Conservation (phyloP, 1,284 basidiomycete species). For the Anthracocystis panici-leucophaei region DNA sequence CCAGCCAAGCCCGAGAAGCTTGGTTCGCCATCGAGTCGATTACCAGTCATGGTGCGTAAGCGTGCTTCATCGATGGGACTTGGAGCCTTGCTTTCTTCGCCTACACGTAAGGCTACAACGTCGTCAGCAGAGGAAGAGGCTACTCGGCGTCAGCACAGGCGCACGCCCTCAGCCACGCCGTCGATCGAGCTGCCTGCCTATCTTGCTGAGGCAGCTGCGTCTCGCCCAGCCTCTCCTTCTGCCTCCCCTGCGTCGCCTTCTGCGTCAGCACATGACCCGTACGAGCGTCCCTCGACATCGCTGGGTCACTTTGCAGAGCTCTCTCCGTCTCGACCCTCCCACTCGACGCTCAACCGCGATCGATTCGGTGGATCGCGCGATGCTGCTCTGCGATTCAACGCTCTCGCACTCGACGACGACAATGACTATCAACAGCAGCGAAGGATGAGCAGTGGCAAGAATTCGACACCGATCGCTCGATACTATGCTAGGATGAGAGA, state of each 20-base stretch:
- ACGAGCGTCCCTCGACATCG: slow-evolving; percentile 39
- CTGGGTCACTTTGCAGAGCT: slow-evolving; percentile 36
- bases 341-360: neutral
- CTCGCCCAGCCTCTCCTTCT: neutral
- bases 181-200: slow-evolving; percentile 18
- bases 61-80: slow-evolving; percentile 24
- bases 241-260: neutral
- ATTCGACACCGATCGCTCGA: slow-evolving; percentile 32
- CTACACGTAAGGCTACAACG: neutral
- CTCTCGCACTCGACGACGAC: slow-evolving; percentile 22
- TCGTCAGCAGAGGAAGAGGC: neutral
- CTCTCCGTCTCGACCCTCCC: neutral
- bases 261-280: slow-evolving; percentile 4
- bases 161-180: slow-evolving; percentile 7
- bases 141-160: neutral
- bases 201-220: slow-evolving; percentile 1
- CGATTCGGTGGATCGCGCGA: slow-evolving; percentile 9
- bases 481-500: slow-evolving; percentile 27
- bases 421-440: neutral
- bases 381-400: slow-evolving; percentile 15
- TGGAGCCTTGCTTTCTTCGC: slow-evolving; percentile 12
- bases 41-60: slow-evolving; percentile 39
- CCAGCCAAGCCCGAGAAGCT: slow-evolving; percentile 36
- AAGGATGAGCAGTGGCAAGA: neutral
- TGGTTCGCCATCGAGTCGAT: slow-evolving; percentile 17